Evolutionary conservation across 2,329 filamentous ascomycete species (phyloP).

Genomic region (Sordariomycetes sp.): DNA sequence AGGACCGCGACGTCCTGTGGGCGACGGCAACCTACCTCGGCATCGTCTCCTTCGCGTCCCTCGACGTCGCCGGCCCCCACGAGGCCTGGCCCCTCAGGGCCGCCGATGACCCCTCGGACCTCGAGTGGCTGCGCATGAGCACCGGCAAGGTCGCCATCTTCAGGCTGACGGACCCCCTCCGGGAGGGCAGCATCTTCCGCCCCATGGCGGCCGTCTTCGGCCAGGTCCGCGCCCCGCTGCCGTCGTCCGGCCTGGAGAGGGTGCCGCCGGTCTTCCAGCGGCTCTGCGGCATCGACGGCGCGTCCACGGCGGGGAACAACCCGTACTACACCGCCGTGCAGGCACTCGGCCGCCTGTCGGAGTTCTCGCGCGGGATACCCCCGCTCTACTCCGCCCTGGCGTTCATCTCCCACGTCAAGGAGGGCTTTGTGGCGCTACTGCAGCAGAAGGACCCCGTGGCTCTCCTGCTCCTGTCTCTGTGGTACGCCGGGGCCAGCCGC

Average conservation of each 20-base stretch:
- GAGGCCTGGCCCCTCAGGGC: background rate
- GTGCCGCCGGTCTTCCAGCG: background rate
- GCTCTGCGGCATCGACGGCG: background rate
- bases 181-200: background rate
- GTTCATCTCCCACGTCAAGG: background rate
- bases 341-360: background rate
- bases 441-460: background rate
- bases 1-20: background rate
- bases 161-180: background rate
- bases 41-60: background rate
- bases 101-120: background rate
- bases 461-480: background rate
- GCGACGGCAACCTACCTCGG: background rate
- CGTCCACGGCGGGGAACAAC: background rate
- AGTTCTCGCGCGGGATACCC: background rate
- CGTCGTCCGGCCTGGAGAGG: background rate
- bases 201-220: background rate
- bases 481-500: background rate
- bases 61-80: background rate
- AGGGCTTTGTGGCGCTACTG: background rate
- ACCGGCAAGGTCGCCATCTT: background rate
- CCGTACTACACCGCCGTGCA: background rate
- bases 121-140: background rate
- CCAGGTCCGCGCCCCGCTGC: background rate
- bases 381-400: background rate